phyloP scores from a whole-genome alignment of 352 stramenopile species.

The Globisporangium yorkense region DNA sequence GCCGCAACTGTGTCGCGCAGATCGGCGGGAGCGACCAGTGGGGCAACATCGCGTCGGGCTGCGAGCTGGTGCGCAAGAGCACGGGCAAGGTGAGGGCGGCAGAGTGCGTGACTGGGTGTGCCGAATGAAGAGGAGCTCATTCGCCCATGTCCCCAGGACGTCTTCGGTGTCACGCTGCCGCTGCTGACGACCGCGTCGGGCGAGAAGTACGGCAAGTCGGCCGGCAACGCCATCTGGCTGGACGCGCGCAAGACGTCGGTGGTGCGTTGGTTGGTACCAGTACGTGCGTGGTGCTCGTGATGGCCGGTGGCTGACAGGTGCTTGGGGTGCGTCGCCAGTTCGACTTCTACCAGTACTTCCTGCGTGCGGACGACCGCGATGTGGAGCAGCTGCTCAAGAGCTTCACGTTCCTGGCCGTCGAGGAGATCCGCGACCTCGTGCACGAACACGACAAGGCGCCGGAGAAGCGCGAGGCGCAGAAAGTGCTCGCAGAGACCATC shows the following conservation, averaged over 20 bases:
- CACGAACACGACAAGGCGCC: conserved; percentile 67
- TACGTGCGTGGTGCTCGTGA: too few relatives aligned
- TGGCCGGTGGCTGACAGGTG: neutral
- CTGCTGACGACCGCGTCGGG: conserved; percentile 96
- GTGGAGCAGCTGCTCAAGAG: conserved; percentile 96
- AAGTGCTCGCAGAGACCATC: conserved; percentile 66
- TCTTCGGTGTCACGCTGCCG: conserved; percentile 94
- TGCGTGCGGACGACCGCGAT: conserved; percentile 86
- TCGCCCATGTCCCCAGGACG: conserved; percentile 27
- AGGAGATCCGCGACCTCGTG: conserved; percentile 90
- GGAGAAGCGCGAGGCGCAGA: conserved; percentile 73
- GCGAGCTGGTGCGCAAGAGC: conserved; percentile 93
- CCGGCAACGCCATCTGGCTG: conserved; percentile 97
- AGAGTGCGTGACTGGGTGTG: neutral
- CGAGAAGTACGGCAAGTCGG: conserved; percentile 99
- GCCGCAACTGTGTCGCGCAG: conserved; percentile 92
- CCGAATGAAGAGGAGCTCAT: neutral
- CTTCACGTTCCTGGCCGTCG: conserved; percentile 95
- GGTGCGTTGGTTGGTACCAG: conserved; percentile 49
- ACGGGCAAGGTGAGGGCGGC: conserved; percentile 38
- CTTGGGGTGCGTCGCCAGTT: conserved; percentile 36
- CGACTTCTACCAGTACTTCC: conserved; percentile 93
- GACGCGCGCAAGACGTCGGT: conserved; percentile 92
- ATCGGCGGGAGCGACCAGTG: conserved; percentile 99
- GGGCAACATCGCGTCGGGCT: conserved; percentile 98